phyloP scores from a whole-genome alignment of 2,329 filamentous ascomycete genomes.

The Thyridium curvatum region DNA sequence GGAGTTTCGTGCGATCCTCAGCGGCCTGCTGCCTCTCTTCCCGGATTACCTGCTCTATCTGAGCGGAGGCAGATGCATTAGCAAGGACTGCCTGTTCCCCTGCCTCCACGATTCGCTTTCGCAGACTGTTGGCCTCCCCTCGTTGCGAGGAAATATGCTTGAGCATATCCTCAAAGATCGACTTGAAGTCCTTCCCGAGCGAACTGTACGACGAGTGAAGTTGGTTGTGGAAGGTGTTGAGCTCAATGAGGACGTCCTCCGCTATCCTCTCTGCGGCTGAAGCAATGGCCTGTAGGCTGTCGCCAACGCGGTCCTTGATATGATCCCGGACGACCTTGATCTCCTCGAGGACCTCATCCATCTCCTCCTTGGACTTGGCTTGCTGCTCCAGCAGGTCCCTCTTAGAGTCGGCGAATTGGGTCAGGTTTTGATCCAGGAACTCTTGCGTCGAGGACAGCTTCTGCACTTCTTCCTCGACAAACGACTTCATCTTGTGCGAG shows the following conservation, averaged over 20 bases:
- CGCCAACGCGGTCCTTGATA: conserved; percentile 79
- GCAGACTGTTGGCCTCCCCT: conserved; percentile 66
- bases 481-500: conserved; percentile 65
- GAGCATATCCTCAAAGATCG: conserved; percentile 74
- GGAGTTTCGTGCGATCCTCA: conserved; percentile 65
- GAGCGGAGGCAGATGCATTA: conserved; percentile 58
- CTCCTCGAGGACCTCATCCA: conserved; percentile 87
- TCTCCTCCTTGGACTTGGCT: conserved; percentile 67
- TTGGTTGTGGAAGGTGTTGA: conserved; percentile 73
- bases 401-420: conserved; percentile 62
- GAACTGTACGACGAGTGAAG: conserved; percentile 79
- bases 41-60: conserved; percentile 63
- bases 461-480: conserved; percentile 68
- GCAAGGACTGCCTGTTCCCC: conserved; percentile 62
- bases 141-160: conserved; percentile 71
- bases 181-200: conserved; percentile 80
- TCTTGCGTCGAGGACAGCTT: conserved; percentile 64
- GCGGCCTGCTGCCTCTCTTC: conserved; percentile 71
- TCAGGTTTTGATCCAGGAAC: conserved; percentile 64
- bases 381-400: conserved; percentile 63
- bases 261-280: conserved; percentile 82
- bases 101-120: conserved; percentile 65
- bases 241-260: conserved; percentile 79
- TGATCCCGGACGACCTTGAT: conserved; percentile 85
- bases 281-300: conserved; percentile 77